These are phyloP conservation scores for Hymenoscyphus fraxineus DNA, from an alignment of 2,329 filamentous ascomycete species.

Conservation along the genomic window DNA sequence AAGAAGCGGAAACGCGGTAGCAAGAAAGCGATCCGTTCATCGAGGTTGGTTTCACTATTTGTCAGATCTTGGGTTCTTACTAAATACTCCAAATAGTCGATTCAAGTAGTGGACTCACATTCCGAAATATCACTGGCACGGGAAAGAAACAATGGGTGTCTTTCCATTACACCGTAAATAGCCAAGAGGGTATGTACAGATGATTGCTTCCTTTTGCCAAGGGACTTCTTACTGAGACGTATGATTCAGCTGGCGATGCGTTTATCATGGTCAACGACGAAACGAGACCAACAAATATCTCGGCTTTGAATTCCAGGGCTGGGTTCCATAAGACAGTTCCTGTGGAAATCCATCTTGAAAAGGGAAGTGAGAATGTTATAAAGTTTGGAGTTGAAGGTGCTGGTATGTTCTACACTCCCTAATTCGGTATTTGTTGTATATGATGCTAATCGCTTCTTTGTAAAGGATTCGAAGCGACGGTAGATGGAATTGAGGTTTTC, in stretches of 20 bases:
- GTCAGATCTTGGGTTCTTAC: no score
- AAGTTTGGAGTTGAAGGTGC: slow-evolving; percentile 35
- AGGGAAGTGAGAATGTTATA: slow-evolving; percentile 37
- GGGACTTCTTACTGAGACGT: not conserved
- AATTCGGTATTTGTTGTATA: not conserved
- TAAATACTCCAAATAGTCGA: slow-evolving; percentile 22
- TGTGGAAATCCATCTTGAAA: slow-evolving; percentile 33
- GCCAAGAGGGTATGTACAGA: slow-evolving; percentile 26
- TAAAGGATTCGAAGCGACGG: slow-evolving; percentile 18
- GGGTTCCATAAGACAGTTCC: slow-evolving; percentile 37
- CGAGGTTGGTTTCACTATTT: slow-evolving; percentile 3
- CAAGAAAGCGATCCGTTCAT: not conserved
- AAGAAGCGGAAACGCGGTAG: slow-evolving; percentile 22
- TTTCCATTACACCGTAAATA: slow-evolving; percentile 37
- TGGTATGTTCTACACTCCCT: slow-evolving; percentile 22
- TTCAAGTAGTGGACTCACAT: slow-evolving; percentile 32
- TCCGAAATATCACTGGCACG: slow-evolving; percentile 38
- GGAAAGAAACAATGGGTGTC: slow-evolving; percentile 38
- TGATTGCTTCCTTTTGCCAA: not conserved
- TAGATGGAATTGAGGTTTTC: slow-evolving; percentile 19
- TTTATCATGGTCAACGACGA: slow-evolving; percentile 37
- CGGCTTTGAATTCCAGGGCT: slow-evolving; percentile 37
- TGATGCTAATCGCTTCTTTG: not conserved
- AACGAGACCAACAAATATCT: slow-evolving; percentile 35
- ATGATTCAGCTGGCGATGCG: slow-evolving; percentile 33